Conservation (phyloP, 768 basidiomycete species). For the Tulasnella sp. region DNA sequence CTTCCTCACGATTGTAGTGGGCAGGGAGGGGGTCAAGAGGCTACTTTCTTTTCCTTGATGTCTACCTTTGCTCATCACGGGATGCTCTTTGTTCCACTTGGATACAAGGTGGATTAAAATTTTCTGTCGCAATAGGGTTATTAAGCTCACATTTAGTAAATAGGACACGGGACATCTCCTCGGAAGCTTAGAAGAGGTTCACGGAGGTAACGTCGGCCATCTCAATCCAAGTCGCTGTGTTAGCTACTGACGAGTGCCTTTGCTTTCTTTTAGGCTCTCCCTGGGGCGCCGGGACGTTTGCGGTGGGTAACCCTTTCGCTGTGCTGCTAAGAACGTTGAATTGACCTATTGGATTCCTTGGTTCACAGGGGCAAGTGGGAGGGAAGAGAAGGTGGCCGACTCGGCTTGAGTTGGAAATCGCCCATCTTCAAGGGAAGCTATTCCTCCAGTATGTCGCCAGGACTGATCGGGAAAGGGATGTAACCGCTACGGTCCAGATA, state of each 20-base stretch:
- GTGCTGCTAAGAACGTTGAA: not conserved
- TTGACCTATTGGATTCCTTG: no score
- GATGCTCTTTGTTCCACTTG: slow-evolving; percentile 60
- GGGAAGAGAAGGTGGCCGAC: slow-evolving; percentile 36
- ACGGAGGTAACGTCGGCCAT: slow-evolving; percentile 41
- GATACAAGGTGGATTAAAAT: no score
- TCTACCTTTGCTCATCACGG: slow-evolving; percentile 64
- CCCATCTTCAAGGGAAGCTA: slow-evolving; percentile 37
- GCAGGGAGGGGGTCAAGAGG: slow-evolving; percentile 66
- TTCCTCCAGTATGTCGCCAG: not conserved
- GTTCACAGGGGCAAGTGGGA: no score
- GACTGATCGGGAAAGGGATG: no score
- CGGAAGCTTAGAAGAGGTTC: slow-evolving; percentile 38
- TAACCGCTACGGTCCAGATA: no score
- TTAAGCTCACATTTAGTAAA: no score
- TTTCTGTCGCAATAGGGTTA: no score
- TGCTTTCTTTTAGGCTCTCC: slow-evolving; percentile 43
- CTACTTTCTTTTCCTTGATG: slow-evolving; percentile 27
- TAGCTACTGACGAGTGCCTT: slow-evolving; percentile 2
- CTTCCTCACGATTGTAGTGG: slow-evolving; percentile 23
- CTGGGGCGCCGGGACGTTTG: slow-evolving; percentile 64
- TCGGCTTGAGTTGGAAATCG: slow-evolving; percentile 42
- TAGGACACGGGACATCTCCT: slow-evolving; percentile 35
- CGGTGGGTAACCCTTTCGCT: slow-evolving; percentile 21
- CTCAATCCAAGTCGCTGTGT: not conserved